These are phyloP conservation scores for Quambalaria eucalypti DNA, from an alignment of 1,284 basidiomycete genomes.

Conservation along the genomic window DNA sequence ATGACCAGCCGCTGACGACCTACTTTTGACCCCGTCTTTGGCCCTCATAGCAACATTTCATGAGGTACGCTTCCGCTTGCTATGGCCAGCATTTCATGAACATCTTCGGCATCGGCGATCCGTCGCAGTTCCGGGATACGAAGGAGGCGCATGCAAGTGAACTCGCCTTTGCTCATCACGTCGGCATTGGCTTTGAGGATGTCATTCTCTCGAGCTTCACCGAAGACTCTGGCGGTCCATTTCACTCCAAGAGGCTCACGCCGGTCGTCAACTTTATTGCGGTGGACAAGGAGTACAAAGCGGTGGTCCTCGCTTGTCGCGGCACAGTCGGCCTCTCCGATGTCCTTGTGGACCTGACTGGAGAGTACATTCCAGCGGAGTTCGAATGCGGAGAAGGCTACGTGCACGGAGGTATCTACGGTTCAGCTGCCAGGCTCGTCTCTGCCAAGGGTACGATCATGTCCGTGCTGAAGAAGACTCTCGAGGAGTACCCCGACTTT, in stretches of 20 bases:
- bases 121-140: conserved; percentile 48
- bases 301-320: conserved; percentile 51
- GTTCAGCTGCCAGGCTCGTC: conserved; percentile 49
- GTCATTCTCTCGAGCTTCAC: conserved; percentile 52
- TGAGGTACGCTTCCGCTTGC: conserved; percentile 48
- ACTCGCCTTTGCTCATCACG: conserved; percentile 49
- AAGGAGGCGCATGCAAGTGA: conserved; percentile 50
- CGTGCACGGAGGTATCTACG: conserved; percentile 52
- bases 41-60: conserved; percentile 51
- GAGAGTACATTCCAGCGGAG: conserved; percentile 49
- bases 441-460: conserved; percentile 49
- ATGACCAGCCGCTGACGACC: no score
- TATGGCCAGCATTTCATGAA: conserved; percentile 49
- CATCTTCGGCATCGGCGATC: conserved; percentile 50
- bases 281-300: conserved; percentile 50
- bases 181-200: conserved; percentile 51
- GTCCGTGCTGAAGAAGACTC: conserved; percentile 48
- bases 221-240: conserved; percentile 32
- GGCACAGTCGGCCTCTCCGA: conserved; percentile 52
- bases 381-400: neutral
- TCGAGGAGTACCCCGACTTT: conserved; percentile 49
- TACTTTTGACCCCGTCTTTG: no score
- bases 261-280: conserved; percentile 51
- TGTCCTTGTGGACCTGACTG: conserved; percentile 53
- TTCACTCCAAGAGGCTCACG: conserved; percentile 43